These are phyloP conservation scores for Saccharomycopsis hybrid DNA, from an alignment of 1,139 yeast genomes.

Conservation along the genomic window DNA sequence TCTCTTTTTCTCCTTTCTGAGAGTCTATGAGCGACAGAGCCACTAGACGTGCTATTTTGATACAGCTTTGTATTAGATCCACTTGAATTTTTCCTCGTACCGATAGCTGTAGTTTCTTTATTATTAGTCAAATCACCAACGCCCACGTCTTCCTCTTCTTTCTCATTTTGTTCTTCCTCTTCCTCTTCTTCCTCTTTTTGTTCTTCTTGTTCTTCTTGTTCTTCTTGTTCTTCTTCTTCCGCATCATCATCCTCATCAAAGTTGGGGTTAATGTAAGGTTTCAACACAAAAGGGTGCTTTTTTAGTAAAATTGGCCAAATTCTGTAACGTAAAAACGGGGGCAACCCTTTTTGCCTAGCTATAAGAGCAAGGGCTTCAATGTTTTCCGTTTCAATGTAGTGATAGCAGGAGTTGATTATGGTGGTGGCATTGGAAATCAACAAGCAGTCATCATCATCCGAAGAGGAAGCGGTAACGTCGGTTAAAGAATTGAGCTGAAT, in stretches of 20 bases:
- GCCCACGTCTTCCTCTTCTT: slow-evolving; percentile 16
- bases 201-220: background rate
- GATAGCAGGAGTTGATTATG: slow-evolving; percentile 25
- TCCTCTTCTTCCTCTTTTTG: slow-evolving; percentile 17
- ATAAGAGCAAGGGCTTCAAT: slow-evolving; percentile 68
- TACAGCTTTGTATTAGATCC: background rate
- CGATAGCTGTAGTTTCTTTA: too few relatives aligned
- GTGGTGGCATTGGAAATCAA: background rate
- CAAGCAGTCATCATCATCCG: too few relatives aligned
- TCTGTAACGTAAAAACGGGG: slow-evolving; percentile 69
- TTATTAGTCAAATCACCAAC: background rate
- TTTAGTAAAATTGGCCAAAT: slow-evolving; percentile 83
- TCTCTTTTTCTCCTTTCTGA: slow-evolving; percentile 2
- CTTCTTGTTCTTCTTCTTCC: slow-evolving; percentile 16
- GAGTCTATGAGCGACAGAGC: background rate
- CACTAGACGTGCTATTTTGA: slow-evolving; percentile 16
- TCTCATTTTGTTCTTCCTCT: slow-evolving; percentile 1
- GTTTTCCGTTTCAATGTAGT: slow-evolving; percentile 45
- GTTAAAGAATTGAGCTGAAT: too few relatives aligned
- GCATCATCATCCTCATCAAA: slow-evolving; percentile 19
- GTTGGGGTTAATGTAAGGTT: slow-evolving; percentile 67
- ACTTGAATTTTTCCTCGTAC: too few relatives aligned
- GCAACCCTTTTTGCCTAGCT: slow-evolving; percentile 80
- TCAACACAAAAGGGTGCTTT: slow-evolving; percentile 76
- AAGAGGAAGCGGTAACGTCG: too few relatives aligned